Evolutionary conservation across 2,329 filamentous ascomycete genomes (phyloP), one percentile per base, ranked within the genome.

Genomic region (Neoscytalidium dimidiatum): DNA sequence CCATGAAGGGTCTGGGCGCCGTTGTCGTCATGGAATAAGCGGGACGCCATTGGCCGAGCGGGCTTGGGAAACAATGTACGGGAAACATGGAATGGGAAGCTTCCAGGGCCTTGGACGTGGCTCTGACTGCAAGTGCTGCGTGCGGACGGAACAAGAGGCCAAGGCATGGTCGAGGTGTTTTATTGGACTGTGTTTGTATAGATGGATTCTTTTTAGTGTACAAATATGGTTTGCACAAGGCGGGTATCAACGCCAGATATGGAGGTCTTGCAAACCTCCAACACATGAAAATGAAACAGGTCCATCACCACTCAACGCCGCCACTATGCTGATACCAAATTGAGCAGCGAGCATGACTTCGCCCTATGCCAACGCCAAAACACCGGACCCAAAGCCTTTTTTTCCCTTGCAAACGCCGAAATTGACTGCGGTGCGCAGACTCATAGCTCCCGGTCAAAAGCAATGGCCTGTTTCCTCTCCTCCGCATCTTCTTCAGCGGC

Each of bases 1-100:
- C 92, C 46, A 86, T 99, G 84, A 98, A 98, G 88, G 94, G 87
- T 71, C 83, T 99, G 67, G 95, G 95, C 70, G 95, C 90, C 69
- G 92, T 91, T 69, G 94, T 92, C 67, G 83, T 86, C 69, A 95
- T 99, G 92, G 95, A 99, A 80, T 98, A 92, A 48, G 31, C 28
- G 28, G 28, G 31, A 35, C 52, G 56, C 33, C 26, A 31, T 57
- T 29, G 26, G 56, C 49, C 44, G 65, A 51, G 44, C 35, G 29
- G 31, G 17, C 17, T 44, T 44, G 21, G 19, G 29, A 38, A 31
- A 35, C 41, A 52, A 57, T 46, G 60, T 66, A 65, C 38, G 48
- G 49, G 21, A 49, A 46, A 64, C 49, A 58, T 43, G 53, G 49
- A 65, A 65, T 61, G 23, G 41, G 41, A 64, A 29, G 43, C 62